Base-by-base conservation (phyloP, 129 eudicot species). In the Saussurea involucrata region DNA sequence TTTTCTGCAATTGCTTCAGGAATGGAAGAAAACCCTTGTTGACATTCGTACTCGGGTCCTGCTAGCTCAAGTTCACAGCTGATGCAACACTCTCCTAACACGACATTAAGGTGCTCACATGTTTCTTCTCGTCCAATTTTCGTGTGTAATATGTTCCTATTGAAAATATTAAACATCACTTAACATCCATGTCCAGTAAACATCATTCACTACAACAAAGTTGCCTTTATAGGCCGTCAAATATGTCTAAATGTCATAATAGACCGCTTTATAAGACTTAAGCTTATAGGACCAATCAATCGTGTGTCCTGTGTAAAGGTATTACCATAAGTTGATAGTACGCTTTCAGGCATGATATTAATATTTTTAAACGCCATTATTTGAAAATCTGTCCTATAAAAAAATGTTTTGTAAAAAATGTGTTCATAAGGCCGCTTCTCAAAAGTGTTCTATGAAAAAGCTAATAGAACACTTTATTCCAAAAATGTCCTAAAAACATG, bases 51-150 rank as follows among this genome's bases (percentile, higher is more conserved):
- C 46, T 93, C 92, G 0, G 98, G 90, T 53, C 96, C 96, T 21
- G 96, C 96, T 79, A 86, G 71, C 73, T 87, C 84, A 77, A 93
- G 83, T 80, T 90, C 98, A 84, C 96, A 93, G 80, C 95, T 90
- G 49, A 93, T 85, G 68, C 96, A 93, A 70, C 87, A 86, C 81
- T 93, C 91, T 15, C 96, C 98, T 66, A 93, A 76, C 80, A 87
- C 87, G 22, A 25, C 36, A 15, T 72, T 69, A 22, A 93, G 76
- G 78, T 84, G 87, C 32, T 88, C 84, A 42, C 90, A 87, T 7
- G 92, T 78, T 61, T 85, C 90, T 34, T 88, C 88, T 73, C 85
- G 90, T 70, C 96, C 84, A 57, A 76, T 71, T 78, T 85, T 87
- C 2, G 88, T 83, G 76, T 90, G 96, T 69, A 93, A 74, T 69